Percentiles rank a stretch among this genome's conserved stretches.
These are phyloP conservation scores for Saccharomycopsis javanensis DNA, from an alignment of 805 yeast genomes.

Conservation along the genomic window DNA sequence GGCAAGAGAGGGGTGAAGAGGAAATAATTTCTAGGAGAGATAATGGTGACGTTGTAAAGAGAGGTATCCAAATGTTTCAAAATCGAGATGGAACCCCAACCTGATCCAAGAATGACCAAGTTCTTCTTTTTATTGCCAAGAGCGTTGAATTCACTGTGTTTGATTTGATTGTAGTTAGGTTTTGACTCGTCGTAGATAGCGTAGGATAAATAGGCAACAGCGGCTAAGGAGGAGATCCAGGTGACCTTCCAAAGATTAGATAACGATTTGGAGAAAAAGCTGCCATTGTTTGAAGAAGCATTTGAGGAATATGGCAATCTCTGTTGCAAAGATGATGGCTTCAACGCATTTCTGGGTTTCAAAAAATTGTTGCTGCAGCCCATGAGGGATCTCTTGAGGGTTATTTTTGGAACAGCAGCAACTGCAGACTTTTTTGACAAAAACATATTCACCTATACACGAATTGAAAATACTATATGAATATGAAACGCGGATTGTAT, in stretches of 20 bases:
- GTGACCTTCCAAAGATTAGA: conserved; percentile 37
- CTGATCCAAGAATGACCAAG: conserved; percentile 70
- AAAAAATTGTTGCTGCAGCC: background rate
- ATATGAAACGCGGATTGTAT: too few species aligned
- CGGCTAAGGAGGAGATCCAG: conserved; percentile 39
- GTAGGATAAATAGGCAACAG: conserved; percentile 52
- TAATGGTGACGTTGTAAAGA: conserved; percentile 77
- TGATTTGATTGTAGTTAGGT: conserved; percentile 53
- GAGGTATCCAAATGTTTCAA: conserved; percentile 79
- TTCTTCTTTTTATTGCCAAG: conserved; percentile 36
- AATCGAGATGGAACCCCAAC: conserved; percentile 90
- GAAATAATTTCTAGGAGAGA: conserved; percentile 92
- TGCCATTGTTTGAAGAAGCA: background rate
- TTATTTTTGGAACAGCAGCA: background rate
- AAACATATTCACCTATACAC: background rate
- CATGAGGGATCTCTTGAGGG: background rate
- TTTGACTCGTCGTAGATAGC: conserved; percentile 51
- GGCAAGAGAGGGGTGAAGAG: conserved; percentile 94
- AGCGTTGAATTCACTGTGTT: conserved; percentile 39
- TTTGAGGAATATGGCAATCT: background rate
- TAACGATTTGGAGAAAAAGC: background rate
- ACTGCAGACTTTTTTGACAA: background rate
- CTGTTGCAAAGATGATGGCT: background rate
- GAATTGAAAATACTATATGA: too few species aligned
- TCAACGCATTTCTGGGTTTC: too few species aligned